A percentile compares a stretch with the other conserved stretches of the same genome.
These are phyloP conservation scores for Capsicum chinense DNA, from an alignment of 257 asterid species.

Conservation along the genomic window DNA sequence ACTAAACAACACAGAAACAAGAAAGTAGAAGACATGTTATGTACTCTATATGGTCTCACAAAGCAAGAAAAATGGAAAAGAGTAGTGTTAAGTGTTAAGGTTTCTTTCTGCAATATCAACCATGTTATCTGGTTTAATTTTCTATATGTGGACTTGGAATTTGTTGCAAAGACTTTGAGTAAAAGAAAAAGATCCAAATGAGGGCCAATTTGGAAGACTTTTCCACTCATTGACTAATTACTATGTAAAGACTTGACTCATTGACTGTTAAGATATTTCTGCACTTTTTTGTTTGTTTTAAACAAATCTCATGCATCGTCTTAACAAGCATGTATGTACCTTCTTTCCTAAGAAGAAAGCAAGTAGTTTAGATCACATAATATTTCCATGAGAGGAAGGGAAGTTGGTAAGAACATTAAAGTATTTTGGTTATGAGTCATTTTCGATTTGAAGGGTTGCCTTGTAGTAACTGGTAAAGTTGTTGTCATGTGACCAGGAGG, in stretches of 20 bases:
- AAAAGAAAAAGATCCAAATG: not conserved
- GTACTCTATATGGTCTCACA: not conserved
- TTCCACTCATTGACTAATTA: slow-evolving; percentile 19
- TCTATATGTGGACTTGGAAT: not conserved
- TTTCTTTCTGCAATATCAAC: not conserved
- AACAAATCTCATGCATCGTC: not conserved
- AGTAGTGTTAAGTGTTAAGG: not conserved
- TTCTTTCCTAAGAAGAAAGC: slow-evolving; percentile 13
- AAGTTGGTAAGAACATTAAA: not conserved
- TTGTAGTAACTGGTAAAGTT: too few relatives aligned
- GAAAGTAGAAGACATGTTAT: slow-evolving; percentile 22
- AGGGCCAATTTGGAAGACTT: slow-evolving; percentile 16
- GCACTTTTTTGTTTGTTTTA: not conserved
- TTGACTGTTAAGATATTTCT: slow-evolving; percentile 7
- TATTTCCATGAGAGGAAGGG: not conserved
- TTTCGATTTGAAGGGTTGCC: not conserved
- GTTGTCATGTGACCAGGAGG: too few relatives aligned
- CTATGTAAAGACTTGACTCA: slow-evolving; percentile 1
- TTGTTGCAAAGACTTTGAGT: not conserved
- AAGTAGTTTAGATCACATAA: not conserved
- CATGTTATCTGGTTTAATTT: slow-evolving; percentile 16
- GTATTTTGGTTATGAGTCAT: not conserved
- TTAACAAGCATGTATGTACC: not conserved
- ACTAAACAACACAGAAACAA: slow-evolving; percentile 1
- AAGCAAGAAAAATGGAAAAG: not conserved